phyloP scores from a whole-genome alignment of 2,329 filamentous ascomycete genomes.

The Fusarium sororula region DNA sequence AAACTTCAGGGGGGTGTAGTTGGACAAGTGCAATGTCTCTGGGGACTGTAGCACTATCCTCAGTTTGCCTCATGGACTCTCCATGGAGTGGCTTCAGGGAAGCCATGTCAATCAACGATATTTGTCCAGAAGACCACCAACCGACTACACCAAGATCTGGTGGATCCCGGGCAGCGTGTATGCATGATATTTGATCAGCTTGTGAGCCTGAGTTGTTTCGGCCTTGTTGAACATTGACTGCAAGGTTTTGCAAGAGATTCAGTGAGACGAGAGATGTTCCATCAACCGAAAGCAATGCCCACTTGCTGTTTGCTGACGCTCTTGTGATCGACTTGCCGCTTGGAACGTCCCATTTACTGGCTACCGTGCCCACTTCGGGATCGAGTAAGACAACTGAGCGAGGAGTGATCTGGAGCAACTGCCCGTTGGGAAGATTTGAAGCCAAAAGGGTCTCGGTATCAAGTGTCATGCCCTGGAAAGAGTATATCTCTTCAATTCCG shows the following conservation, averaged over 20 bases:
- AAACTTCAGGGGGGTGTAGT: slow-evolving; percentile 68
- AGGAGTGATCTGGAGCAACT: slow-evolving; percentile 80
- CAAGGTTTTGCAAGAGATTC: slow-evolving; percentile 66
- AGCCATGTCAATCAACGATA: slow-evolving; percentile 77
- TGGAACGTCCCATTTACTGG: slow-evolving; percentile 66
- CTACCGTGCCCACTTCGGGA: slow-evolving; percentile 61
- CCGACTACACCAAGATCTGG: slow-evolving; percentile 79
- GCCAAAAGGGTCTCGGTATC: slow-evolving; percentile 76
- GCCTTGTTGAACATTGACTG: slow-evolving; percentile 68
- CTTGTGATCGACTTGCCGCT: slow-evolving; percentile 72
- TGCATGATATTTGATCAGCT: slow-evolving; percentile 81
- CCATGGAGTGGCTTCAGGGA: slow-evolving; percentile 73
- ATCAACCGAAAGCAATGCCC: slow-evolving; percentile 77
- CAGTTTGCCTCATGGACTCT: slow-evolving; percentile 66
- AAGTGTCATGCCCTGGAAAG: slow-evolving; percentile 76
- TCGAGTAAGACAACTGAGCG: slow-evolving; percentile 70
- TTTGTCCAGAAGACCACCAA: slow-evolving; percentile 84
- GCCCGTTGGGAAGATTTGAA: slow-evolving; percentile 68
- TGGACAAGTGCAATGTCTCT: slow-evolving; percentile 83
- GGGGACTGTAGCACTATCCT: slow-evolving; percentile 80
- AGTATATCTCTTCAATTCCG: slow-evolving; percentile 86
- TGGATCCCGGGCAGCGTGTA: slow-evolving; percentile 75
- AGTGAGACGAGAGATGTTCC: slow-evolving; percentile 79
- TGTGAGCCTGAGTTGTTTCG: slow-evolving; percentile 55
- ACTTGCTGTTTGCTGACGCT: slow-evolving; percentile 76